phyloP scores from a whole-genome alignment of 345 rosid genomes.

The Mercurialis annua region DNA sequence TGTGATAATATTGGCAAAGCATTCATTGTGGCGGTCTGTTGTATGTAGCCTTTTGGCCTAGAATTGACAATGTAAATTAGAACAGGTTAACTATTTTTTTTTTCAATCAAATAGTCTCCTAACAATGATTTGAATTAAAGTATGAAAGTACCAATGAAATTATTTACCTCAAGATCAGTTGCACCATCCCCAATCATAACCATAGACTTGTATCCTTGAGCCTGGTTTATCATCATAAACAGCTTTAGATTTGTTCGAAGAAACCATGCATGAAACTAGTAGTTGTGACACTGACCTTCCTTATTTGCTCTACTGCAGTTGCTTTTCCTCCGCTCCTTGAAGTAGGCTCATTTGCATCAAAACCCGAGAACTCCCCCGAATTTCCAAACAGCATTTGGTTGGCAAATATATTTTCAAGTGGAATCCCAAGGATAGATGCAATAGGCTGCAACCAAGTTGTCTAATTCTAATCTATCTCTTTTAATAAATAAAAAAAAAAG shows the following conservation, averaged over 20 bases:
- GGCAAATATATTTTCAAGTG: slow-evolving; percentile 76
- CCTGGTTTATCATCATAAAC: slow-evolving; percentile 39
- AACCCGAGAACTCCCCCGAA: slow-evolving; percentile 73
- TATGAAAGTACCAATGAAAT: slow-evolving; percentile 10
- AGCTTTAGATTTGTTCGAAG: slow-evolving; percentile 17
- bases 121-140: neutral
- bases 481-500: neutral
- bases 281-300: slow-evolving; percentile 45
- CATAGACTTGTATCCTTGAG: slow-evolving; percentile 58
- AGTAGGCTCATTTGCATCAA: slow-evolving; percentile 83
- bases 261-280: slow-evolving; percentile 7
- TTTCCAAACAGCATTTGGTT: slow-evolving; percentile 70
- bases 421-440: slow-evolving; percentile 81
- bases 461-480: neutral
- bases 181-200: slow-evolving; percentile 99
- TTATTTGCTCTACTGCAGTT: slow-evolving; percentile 77
- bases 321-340: slow-evolving; percentile 98
- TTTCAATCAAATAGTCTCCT: neutral
- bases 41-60: neutral
- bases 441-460: slow-evolving; percentile 60
- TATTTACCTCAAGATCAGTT: slow-evolving; percentile 85
- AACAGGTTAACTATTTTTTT: neutral
- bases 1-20: neutral
- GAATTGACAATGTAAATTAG: neutral
- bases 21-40: neutral